Conservation (phyloP, 805 yeast genomes). For the Candida saitoana region DNA sequence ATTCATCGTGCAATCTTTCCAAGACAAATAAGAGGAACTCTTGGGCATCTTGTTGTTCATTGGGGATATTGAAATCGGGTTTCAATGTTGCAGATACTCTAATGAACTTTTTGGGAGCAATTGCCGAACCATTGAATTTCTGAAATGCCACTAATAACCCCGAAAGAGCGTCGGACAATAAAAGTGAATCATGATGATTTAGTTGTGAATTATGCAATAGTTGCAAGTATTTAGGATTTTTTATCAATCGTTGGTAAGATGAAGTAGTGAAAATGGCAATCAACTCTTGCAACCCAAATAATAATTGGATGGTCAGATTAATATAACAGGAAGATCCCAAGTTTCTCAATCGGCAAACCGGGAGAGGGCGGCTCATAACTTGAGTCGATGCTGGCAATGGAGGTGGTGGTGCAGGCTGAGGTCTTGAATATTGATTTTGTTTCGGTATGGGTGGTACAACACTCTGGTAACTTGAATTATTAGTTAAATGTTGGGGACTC, state of each 20-base stretch:
- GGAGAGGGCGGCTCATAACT: background rate
- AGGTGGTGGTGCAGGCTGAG: conserved; percentile 3
- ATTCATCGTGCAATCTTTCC: conserved; percentile 67
- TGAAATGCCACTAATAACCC: conserved; percentile 55
- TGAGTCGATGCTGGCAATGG: conserved; percentile 1
- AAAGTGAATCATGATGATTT: conserved; percentile 16
- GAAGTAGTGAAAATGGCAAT: conserved; percentile 46
- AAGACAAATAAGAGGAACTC: conserved; percentile 65
- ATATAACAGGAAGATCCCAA: conserved; percentile 75
- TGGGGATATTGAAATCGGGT: conserved; percentile 66
- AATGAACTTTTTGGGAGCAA: conserved; percentile 63
- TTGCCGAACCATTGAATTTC: conserved; percentile 54
- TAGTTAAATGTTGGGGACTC: background rate
- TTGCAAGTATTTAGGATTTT: conserved; percentile 24
- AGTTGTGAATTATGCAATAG: conserved; percentile 19
- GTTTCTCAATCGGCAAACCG: conserved; percentile 59
- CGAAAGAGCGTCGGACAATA: conserved; percentile 49
- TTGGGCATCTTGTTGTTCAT: conserved; percentile 79
- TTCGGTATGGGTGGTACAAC: background rate
- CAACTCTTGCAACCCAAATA: conserved; percentile 53
- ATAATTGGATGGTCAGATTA: conserved; percentile 67
- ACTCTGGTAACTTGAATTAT: background rate
- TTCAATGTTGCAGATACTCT: conserved; percentile 48
- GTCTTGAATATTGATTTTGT: background rate
- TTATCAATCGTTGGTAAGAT: conserved; percentile 41